phyloP scores from a whole-genome alignment of 192 early-diverging fungal species.

The Piromyces finnis region DNA sequence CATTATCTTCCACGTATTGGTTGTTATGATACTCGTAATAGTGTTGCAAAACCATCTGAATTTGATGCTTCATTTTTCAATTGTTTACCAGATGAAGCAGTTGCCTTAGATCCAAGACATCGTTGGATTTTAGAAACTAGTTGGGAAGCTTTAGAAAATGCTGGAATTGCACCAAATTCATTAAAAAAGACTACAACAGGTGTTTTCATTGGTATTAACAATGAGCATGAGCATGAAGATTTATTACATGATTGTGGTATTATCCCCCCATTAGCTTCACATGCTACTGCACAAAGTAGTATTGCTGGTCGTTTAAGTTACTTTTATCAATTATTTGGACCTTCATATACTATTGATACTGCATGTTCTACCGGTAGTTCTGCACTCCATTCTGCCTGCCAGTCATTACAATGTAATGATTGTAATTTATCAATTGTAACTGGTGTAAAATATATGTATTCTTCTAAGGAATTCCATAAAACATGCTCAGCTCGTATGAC shows the following conservation, averaged over 20 bases:
- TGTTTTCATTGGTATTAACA: slow-evolving; percentile 6
- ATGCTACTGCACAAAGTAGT: neutral
- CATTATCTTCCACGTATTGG: neutral
- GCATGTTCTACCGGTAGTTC: slow-evolving; percentile 10
- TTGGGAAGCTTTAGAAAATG: slow-evolving; percentile 7
- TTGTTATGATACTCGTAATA: neutral
- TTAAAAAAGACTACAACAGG: slow-evolving; percentile 8
- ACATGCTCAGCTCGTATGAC: neutral
- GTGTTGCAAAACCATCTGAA: neutral
- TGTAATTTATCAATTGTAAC: slow-evolving; percentile 9
- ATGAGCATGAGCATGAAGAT: neutral
- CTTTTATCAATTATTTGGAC: slow-evolving; percentile 8
- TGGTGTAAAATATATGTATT: slow-evolving; percentile 1
- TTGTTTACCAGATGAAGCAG: slow-evolving; percentile 3
- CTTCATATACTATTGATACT: slow-evolving; percentile 8
- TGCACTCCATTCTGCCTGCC: slow-evolving; percentile 8
- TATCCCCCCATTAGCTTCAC: neutral
- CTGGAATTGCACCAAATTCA: slow-evolving; percentile 2
- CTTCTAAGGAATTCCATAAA: neutral
- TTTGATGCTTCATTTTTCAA: neutral
- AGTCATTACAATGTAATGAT: slow-evolving; percentile 8
- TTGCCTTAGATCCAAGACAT: slow-evolving; percentile 3
- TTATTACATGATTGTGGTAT: neutral
- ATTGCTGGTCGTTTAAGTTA: slow-evolving; percentile 9
- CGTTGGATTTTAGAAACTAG: slow-evolving; percentile 4